Evolutionary conservation across 345 rosid genomes (phyloP), one percentile per base, ranked within the genome.

Genomic region (Alliaria petiolata): DNA sequence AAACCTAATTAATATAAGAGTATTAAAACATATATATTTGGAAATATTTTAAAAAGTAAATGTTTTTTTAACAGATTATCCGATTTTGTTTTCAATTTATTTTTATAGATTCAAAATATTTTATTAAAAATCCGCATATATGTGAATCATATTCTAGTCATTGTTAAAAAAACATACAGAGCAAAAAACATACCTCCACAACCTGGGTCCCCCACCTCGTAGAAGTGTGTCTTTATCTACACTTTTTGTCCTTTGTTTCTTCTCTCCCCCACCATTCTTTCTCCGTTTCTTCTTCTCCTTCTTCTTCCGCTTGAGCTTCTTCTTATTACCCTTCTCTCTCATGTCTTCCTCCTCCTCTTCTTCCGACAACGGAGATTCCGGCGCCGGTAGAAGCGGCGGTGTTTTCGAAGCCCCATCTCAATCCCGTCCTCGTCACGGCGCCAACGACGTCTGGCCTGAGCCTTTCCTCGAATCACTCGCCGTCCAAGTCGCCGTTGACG

Each of bases 381-480:
- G 25, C 4, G 55, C 74, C 3, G 71, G 26, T 44, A 65, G 56
- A 63, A 35, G 78, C 16, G 56, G 75, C 14, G 76, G 68, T 6
- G 76, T 80, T 52, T 85, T 69, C 60, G 85, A 81, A 17, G 96
- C 87, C 61, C 92, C 87, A 5, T 89, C 96, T 2, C 82, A 87
- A 0, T 78, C 85, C 42, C 67, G 84, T 9, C 85, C 87, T 31
- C 87, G 79, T 12, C 86, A 83, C 31, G 81, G 76, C 31, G 64
- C 51, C 42, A 85, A 81, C 74, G 98, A 91, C 15, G 84, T 84
- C 6, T 95, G 99, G 99, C 99, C 97, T 0, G 96, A 89, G 62
- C 97, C 91, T 60, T 87, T 95, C 54, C 74, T 95, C 13, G 99
- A 95, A 74, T 89, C 92, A 36, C 89, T 95, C 15, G 96, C 96